These are phyloP conservation scores for Candida railenensis DNA, from an alignment of 805 yeast genomes.

Conservation along the genomic window DNA sequence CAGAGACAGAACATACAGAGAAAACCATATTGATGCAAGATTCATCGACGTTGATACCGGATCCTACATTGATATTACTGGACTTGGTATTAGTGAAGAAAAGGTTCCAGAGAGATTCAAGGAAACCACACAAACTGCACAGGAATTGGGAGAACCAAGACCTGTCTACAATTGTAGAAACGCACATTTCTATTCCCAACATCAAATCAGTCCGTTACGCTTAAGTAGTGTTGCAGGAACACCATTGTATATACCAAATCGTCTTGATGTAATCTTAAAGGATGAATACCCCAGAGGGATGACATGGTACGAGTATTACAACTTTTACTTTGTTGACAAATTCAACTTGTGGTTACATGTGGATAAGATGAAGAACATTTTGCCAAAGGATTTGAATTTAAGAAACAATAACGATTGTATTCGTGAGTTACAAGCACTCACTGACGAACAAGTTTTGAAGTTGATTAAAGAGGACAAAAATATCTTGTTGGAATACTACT, in stretches of 20 bases:
- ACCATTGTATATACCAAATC: slow-evolving; percentile 27
- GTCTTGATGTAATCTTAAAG: slow-evolving; percentile 21
- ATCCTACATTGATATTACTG: slow-evolving; percentile 57
- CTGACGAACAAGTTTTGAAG: slow-evolving; percentile 17
- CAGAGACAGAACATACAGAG: slow-evolving; percentile 23
- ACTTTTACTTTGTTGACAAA: slow-evolving; percentile 21
- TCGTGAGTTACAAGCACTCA: slow-evolving; percentile 15
- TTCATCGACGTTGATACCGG: slow-evolving; percentile 64
- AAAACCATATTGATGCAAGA: slow-evolving; percentile 41
- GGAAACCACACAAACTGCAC: slow-evolving; percentile 7
- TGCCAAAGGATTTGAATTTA: slow-evolving; percentile 10
- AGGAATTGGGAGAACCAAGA: slow-evolving; percentile 17
- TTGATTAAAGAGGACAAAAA: slow-evolving; percentile 20
- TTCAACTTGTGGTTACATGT: slow-evolving; percentile 21
- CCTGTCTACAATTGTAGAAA: slow-evolving; percentile 51
- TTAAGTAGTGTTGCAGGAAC: slow-evolving; percentile 57
- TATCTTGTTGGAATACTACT: slow-evolving; percentile 24
- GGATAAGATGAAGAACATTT: slow-evolving; percentile 11
- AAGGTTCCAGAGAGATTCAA: slow-evolving; percentile 18
- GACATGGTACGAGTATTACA: slow-evolving; percentile 17
- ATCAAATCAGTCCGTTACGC: slow-evolving; percentile 55
- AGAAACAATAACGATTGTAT: slow-evolving; percentile 9
- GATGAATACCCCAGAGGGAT: slow-evolving; percentile 24
- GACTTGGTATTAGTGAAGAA: slow-evolving; percentile 28
- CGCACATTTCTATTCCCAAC: slow-evolving; percentile 51